phyloP scores from a whole-genome alignment of 139 green algal species.

The Coelastrella sp. region DNA sequence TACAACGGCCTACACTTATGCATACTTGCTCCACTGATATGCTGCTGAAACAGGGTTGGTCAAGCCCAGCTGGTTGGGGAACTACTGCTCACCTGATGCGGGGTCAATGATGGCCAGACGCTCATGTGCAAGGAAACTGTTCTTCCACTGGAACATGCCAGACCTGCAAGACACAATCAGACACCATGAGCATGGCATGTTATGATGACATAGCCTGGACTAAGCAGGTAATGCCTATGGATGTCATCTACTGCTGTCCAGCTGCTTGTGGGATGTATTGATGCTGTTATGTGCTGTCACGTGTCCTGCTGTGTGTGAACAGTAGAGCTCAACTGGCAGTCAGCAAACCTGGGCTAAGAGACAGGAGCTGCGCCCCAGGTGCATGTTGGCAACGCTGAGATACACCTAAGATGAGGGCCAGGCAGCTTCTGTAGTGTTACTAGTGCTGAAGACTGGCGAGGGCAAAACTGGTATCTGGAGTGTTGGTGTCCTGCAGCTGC shows the following conservation, averaged over 20 bases:
- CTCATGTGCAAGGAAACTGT: slow-evolving; percentile 87
- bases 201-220: too few species aligned
- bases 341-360: too few species aligned
- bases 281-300: not conserved
- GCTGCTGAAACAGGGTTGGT: not conserved
- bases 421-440: too few species aligned
- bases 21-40: not conserved
- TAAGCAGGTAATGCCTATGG: too few species aligned
- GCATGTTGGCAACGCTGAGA: too few species aligned
- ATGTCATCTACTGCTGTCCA: not conserved
- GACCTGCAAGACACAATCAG: slow-evolving; percentile 55
- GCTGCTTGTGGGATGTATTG: not conserved
- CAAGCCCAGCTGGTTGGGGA: not conserved
- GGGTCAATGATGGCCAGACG: slow-evolving; percentile 89
- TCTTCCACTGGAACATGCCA: slow-evolving; percentile 69
- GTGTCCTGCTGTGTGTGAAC: not conserved
- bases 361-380: too few species aligned
- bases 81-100: not conserved
- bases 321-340: too few species aligned
- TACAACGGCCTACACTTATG: too few species aligned
- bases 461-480: too few species aligned
- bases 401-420: too few species aligned
- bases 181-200: not conserved
- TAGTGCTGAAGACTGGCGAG: too few species aligned
- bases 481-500: too few species aligned